Evolutionary conservation across 352 stramenopile species (phyloP), one percentile per base, ranked within the genome.

Genomic region (Globisporangium camurandrum): DNA sequence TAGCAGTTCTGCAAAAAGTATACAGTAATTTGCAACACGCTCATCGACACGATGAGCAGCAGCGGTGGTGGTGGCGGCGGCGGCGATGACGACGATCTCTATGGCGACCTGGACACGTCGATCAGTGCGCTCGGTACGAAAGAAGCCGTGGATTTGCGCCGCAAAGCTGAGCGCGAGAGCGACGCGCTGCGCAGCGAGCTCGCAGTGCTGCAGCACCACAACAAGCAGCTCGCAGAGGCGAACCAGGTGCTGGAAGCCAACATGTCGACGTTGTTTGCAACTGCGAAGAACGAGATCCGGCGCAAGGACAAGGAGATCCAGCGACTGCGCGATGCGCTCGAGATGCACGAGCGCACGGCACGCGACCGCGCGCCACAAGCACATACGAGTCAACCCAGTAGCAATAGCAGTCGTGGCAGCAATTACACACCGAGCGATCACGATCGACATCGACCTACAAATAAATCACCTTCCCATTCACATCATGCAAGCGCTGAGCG

Each of bases 291-390:
- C 50, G 81, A 93, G 50, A 62, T 93, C 41, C 65, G 67, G 34
- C 81, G 81, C 44, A 93, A 93, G 56, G 76, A 88, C 48, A 80
- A 75, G 28, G 73, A 89, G 54, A 89, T 93, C 54, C 66, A 79
- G 54, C 66, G 71, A 1, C 62, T 93, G 23, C 72, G 81, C 20
- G 68, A 73, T 23, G 63, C 61, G 38, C 50, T 88, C 17, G 62
- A 77, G 40, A 43, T 22, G 14, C 47, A 48, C 14, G 51, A 55
- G 34, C 46, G 51, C 4, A 28, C 16, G 14, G 36, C 17, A 30
- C 24, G 40, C 11, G 40, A 46, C 6, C 40, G 40, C 17, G 7
- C 43, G 16, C 27, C 8, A 30, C 28, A 51, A n/a, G 12, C 17
- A 19, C 8, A 19, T 28, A 27, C 26, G 27, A 49, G 27, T n/a